Base-by-base conservation (phyloP, 331 rosid species). In the Stylosanthes scabra region DNA sequence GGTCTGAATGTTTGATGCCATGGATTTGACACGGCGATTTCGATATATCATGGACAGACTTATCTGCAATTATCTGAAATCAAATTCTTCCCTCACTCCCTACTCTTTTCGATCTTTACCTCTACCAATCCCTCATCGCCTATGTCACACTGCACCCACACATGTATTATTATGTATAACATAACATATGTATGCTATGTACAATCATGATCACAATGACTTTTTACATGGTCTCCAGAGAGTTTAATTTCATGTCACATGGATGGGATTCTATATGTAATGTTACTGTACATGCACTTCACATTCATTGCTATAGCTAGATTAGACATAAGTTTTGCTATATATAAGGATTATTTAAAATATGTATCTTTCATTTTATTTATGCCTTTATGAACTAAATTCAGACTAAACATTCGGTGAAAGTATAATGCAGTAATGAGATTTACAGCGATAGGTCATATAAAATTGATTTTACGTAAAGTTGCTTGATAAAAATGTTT, bases 21-120 rank as follows among this genome's bases (percentile, higher is more conserved):
- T 59, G 10, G 91, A 88, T 87, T 87, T 91, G 96, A 93, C 81
- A 63, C 70, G 71, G 65, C 82, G 88, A 91, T 83, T 87, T 84
- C 1, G 96, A 88, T 84, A 44, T 80, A 66, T 86, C 98, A 64
- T 29, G 5, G 6, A 64, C 51, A 54, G 55, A 12, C 7, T 71
- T 64, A 40, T 34, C 88, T 81, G 69, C 80, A 62, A 47, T 34
- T 3, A 34, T 20, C 20, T 65, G 42, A 45, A 65, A 65, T 27
- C 39, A 45, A 65, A 65, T 27, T 49, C 77, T 13, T 28, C 68
- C 45, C 68, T 3, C 63, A 8, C 12, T 16, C 39, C 3, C 20
- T 10, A 34, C 46, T 47, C 51, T 42, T 34, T 74, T 66, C 46
- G 15, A n/a, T 7, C 6, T 25, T 14, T 51, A 3, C 2, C 54